Percentiles rank a stretch among this genome's conserved stretches.
These are phyloP conservation scores for Brachypodium distachyon DNA, from an alignment of 202 grass and related monocot genomes.

Conservation along the genomic window DNA sequence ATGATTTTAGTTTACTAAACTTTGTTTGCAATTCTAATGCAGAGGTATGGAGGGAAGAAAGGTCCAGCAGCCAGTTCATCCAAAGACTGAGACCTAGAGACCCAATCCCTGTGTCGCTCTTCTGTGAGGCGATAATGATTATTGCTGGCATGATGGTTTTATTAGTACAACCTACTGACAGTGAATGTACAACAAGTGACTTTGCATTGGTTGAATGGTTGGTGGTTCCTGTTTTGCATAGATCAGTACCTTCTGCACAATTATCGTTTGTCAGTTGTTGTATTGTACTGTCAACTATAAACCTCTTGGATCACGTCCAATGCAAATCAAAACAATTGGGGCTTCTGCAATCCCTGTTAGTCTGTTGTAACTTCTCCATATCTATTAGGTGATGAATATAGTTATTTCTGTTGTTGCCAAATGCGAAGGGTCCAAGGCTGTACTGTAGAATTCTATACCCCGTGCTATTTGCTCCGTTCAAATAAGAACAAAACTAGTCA, in stretches of 20 bases:
- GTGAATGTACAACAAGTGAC: conserved; percentile 1
- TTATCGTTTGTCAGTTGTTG: neutral
- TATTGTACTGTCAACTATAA: neutral
- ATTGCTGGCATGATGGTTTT: conserved; percentile 19
- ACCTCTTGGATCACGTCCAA: neutral
- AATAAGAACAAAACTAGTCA: no score
- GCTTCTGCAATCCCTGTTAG: neutral
- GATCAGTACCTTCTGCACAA: conserved; percentile 21
- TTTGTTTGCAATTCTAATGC: neutral
- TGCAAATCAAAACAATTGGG: neutral
- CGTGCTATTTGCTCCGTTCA: no score
- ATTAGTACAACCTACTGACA: conserved; percentile 30
- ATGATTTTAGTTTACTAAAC: neutral
- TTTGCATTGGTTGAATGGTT: conserved; percentile 2
- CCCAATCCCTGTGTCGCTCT: neutral
- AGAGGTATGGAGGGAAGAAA: conserved; percentile 75
- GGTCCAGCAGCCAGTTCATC: conserved; percentile 31
- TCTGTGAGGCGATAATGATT: neutral
- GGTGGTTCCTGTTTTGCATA: neutral
- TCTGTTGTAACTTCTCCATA: neutral
- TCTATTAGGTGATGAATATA: no score
- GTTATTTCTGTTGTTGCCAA: no score
- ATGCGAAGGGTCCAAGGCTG: no score
- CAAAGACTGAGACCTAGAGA: conserved; percentile 45
- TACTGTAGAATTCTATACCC: no score